Conservation (phyloP, 768 basidiomycete species). For the Mycena epipterygia region DNA sequence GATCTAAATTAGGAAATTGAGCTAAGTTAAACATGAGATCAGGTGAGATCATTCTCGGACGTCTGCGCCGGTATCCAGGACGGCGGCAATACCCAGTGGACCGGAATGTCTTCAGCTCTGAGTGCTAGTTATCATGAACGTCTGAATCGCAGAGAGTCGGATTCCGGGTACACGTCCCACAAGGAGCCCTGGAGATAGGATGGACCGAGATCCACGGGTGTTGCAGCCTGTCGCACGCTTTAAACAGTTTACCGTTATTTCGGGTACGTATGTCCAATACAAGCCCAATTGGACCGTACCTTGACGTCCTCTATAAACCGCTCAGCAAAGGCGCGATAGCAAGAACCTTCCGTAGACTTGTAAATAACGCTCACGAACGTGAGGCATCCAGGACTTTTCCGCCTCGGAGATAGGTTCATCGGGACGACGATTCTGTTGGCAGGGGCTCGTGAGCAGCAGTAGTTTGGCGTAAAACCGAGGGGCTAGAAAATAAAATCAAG, state of each 20-base stretch:
- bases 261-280: constrained; percentile 40
- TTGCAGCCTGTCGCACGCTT: constrained; percentile 49
- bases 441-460: too few species aligned
- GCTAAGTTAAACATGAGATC: constrained; percentile 8
- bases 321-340: constrained; percentile 6
- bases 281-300: constrained; percentile 7
- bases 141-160: not conserved
- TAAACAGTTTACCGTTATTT: constrained; percentile 53
- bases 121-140: constrained; percentile 55
- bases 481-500: too few species aligned
- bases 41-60: constrained; percentile 31
- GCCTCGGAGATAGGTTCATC: constrained; percentile 19
- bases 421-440: not conserved
- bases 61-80: constrained; percentile 65
- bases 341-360: constrained; percentile 15
- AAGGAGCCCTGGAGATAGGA: constrained; percentile 29
- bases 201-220: constrained; percentile 44
- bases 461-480: too few species aligned
- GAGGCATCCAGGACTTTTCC: not conserved
- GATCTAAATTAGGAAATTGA: constrained; percentile 1
- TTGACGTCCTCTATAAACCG: not conserved
- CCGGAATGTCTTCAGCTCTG: constrained; percentile 48
- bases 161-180: constrained; percentile 32
- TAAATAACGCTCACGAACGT: not conserved
- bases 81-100: constrained; percentile 61